phyloP scores from a whole-genome alignment of 176 grass and related monocot species.

The Carex cristatella region DNA sequence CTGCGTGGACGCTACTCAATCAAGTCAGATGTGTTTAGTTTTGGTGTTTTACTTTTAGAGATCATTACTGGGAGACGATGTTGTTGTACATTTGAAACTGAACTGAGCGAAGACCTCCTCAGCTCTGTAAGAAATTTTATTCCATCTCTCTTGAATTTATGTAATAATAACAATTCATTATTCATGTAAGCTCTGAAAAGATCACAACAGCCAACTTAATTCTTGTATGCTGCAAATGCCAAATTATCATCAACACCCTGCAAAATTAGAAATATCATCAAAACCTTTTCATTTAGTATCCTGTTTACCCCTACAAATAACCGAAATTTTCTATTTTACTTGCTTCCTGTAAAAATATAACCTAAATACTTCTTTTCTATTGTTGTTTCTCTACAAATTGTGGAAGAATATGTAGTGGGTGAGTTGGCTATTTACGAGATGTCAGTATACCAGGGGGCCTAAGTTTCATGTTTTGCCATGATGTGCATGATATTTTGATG shows the following conservation, averaged over 20 bases:
- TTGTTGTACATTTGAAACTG: conserved; percentile 7
- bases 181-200: neutral
- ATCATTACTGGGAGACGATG: conserved; percentile 48
- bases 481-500: neutral
- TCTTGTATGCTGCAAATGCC: neutral
- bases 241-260: neutral
- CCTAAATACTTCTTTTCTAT: too few species aligned
- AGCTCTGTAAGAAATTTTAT: conserved; percentile 14
- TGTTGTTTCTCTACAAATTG: neutral
- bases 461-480: neutral
- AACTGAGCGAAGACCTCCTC: conserved; percentile 1
- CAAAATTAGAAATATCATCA: neutral
- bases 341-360: too few species aligned
- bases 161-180: neutral
- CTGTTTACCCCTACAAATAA: neutral
- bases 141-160: neutral
- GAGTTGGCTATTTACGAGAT: neutral
- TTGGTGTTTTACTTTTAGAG: conserved; percentile 56
- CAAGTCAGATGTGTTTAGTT: conserved; percentile 75
- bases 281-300: neutral
- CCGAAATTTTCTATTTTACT: neutral
- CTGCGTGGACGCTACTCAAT: conserved; percentile 53
- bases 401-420: neutral
- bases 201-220: neutral
- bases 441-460: neutral